Evolutionary conservation across 495 filamentous ascomycete genomes (phyloP), one percentile per base, ranked within the genome.

Genomic region (Podospora bellae-mahoneyi): DNA sequence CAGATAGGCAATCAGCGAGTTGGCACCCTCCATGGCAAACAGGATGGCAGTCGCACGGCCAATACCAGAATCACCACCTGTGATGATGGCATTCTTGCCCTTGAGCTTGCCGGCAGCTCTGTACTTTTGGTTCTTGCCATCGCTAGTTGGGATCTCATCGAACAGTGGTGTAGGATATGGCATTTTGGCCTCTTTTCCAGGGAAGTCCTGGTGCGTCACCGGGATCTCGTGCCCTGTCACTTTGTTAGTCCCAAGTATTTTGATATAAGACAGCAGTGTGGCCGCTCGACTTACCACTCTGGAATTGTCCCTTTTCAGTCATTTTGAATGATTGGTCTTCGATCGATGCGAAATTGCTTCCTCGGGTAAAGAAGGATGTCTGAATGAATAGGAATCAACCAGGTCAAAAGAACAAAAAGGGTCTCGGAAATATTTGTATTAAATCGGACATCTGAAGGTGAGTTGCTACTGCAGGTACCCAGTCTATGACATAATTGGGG

Each of bases 21-120:
- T 87, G 15, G 92, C 91, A 4, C 92, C 92, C 77, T 95, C 92
- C 87, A 93, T 89, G 20, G 92, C 91, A 66, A 88, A 94, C 0
- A 96, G 82, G 18, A 94, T 87, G 0, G 92, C 90, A 18, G 89
- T 86, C 0, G 92, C 89, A 7, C 91, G 89, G 18, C 92, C 91
- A 72, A 95, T 95, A 18, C 92, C 91, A 5, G 86, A 90, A 75
- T 95, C 92, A 16, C 92, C 92, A 18, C 92, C 91, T 1, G 91
- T 94, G 71, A 95, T 95, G 44, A 95, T 78, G 26, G 91, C 91
- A 26, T 87, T 89, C 76, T 90, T 91, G 68, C 86, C 89, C 66
- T 81, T 72, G 2, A 95, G 84, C 79, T 96, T 96, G 53, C 88
- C 89, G 13, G 92, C 90, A 15, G 92, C 86, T 77, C 88, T 88